Percentiles rank a stretch among this genome's conserved stretches.
Conservation (phyloP, 2,329 filamentous ascomycete species). For the Cladosporium sp. region DNA sequence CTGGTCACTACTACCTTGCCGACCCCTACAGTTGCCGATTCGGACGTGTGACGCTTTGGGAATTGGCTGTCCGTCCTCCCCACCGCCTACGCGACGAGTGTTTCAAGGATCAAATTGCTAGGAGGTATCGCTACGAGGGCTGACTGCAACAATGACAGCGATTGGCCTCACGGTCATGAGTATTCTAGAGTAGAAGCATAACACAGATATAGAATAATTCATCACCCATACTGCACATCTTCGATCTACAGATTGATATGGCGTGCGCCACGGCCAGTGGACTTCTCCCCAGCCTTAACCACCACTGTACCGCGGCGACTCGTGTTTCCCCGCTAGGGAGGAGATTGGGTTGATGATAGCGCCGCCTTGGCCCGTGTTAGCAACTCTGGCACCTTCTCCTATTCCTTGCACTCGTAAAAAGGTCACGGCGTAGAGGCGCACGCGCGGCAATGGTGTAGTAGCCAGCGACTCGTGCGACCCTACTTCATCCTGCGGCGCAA, state of each 20-base stretch:
- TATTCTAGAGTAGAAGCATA: no score
- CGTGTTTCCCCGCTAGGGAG: not conserved
- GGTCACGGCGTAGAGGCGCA: not conserved
- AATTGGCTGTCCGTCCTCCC: not conserved
- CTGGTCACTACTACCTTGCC: no score
- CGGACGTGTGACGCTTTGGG: not conserved
- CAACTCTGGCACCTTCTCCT: slow-evolving; percentile 8
- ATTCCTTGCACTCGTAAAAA: slow-evolving; percentile 6
- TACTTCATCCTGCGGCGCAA: slow-evolving; percentile 1
- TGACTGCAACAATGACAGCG: no score
- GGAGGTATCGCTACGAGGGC: no score
- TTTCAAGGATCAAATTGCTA: not conserved
- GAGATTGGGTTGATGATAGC: slow-evolving; percentile 8
- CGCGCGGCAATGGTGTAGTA: slow-evolving; percentile 9
- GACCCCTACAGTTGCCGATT: not conserved
- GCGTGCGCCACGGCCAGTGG: no score
- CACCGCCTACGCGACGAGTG: not conserved
- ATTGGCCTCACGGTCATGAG: no score
- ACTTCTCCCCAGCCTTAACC: not conserved
- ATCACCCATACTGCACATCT: no score
- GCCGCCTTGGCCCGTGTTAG: not conserved
- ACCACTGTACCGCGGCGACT: not conserved
- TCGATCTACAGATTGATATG: no score
- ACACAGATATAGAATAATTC: no score
- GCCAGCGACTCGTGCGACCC: slow-evolving; percentile 3